These are phyloP conservation scores for Melastoma malabathricum DNA, from an alignment of 345 rosid genomes.

Conservation along the genomic window DNA sequence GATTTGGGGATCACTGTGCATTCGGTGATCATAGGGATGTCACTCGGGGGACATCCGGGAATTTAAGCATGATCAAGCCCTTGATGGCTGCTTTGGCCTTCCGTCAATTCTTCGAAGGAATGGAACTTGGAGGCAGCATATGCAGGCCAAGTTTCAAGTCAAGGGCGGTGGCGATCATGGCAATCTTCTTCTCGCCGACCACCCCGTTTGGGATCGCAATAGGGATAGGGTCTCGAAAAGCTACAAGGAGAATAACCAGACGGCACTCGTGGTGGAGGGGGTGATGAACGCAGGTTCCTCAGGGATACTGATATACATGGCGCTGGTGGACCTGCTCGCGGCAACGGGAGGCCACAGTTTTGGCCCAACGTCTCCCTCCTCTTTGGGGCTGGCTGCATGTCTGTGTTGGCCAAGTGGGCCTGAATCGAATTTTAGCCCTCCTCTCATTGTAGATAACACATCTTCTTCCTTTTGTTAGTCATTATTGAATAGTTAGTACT, in stretches of 20 bases:
- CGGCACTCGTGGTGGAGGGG: slow-evolving; percentile 39
- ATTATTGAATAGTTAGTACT: no score
- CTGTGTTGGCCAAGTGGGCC: slow-evolving; percentile 11
- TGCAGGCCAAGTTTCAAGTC: slow-evolving; percentile 36
- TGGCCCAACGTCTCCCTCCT: slow-evolving; percentile 3
- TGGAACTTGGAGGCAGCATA: slow-evolving; percentile 67
- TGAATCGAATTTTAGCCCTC: no score
- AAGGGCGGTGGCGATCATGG: slow-evolving; percentile 24
- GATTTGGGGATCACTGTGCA: slow-evolving; percentile 67
- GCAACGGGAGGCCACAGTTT: slow-evolving; percentile 6
- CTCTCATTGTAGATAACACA: no score
- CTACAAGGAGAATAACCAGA: slow-evolving; percentile 41
- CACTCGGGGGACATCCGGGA: slow-evolving; percentile 51
- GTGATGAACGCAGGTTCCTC: slow-evolving; percentile 48
- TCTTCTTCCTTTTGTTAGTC: no score
- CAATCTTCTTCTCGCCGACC: slow-evolving; percentile 40
- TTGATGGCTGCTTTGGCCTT: slow-evolving; percentile 53
- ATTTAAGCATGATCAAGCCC: slow-evolving; percentile 34
- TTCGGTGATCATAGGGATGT: slow-evolving; percentile 54
- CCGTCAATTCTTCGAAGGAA: slow-evolving; percentile 72
- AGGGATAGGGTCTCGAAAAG: slow-evolving; percentile 31
- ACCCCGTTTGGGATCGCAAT: slow-evolving; percentile 49
- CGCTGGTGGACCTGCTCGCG: slow-evolving; percentile 9
- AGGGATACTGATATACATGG: slow-evolving; percentile 48
- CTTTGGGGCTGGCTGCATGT: slow-evolving; percentile 8